Conservation (phyloP, 352 stramenopile species). For the Phytophthora citricola region DNA sequence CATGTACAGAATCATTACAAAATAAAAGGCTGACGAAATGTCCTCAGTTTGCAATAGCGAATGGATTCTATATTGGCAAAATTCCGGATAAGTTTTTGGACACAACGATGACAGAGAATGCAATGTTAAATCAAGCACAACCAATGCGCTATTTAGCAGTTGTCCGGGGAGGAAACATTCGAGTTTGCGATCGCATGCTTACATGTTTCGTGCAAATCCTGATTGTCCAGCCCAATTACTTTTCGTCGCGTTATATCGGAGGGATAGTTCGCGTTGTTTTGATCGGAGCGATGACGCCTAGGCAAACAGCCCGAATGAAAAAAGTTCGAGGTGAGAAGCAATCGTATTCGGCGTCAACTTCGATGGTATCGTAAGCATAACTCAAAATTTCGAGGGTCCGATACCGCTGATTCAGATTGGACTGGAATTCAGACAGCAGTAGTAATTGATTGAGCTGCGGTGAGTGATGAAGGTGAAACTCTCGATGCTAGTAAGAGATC, state of each 20-base stretch:
- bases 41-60: constrained; percentile 6
- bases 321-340: background rate
- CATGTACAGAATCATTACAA: background rate
- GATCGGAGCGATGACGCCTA: background rate
- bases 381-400: background rate
- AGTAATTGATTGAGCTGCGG: background rate
- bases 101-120: constrained; percentile 6
- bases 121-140: constrained; percentile 10
- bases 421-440: background rate
- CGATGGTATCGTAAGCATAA: background rate
- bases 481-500: background rate
- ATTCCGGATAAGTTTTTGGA: background rate
- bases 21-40: background rate
- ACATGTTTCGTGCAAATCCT: constrained; percentile 10
- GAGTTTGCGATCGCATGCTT: background rate
- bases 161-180: background rate
- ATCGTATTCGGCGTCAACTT: background rate
- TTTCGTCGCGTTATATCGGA: background rate
- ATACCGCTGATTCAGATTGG: background rate
- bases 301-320: background rate
- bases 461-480: background rate
- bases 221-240: background rate
- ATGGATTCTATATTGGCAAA: constrained; percentile 17
- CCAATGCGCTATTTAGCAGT: constrained; percentile 5
- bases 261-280: background rate